Conservation (phyloP, 2,329 filamentous ascomycete genomes). For the Zymoseptoria ardabiliae region DNA sequence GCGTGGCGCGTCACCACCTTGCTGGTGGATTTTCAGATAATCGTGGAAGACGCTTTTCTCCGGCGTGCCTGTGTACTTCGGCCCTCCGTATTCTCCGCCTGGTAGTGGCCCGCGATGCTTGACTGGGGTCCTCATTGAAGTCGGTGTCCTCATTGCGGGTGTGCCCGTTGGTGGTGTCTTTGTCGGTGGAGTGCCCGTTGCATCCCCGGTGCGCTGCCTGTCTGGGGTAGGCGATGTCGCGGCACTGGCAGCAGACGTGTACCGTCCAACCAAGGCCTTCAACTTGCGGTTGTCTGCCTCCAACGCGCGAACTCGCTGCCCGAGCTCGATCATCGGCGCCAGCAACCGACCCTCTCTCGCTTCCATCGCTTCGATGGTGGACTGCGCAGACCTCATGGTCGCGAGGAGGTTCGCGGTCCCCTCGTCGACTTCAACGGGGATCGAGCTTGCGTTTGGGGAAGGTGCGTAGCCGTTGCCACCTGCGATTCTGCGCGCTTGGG, state of each 20-base stretch:
- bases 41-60: neutral
- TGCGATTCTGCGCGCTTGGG: slow-evolving; percentile 8
- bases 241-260: neutral
- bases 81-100: slow-evolving; percentile 3
- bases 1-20: neutral
- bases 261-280: neutral
- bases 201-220: neutral
- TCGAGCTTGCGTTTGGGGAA: neutral
- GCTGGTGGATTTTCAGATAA: neutral
- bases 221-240: neutral
- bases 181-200: neutral
- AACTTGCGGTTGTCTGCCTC: neutral
- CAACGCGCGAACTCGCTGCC: neutral
- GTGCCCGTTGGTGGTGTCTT: neutral
- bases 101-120: neutral
- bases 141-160: neutral
- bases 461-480: slow-evolving; percentile 1
- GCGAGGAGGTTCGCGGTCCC: neutral
- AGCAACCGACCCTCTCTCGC: neutral
- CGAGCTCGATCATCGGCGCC: neutral
- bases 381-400: neutral
- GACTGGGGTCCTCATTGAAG: neutral
- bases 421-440: neutral
- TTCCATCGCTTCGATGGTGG: neutral
- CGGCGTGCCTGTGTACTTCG: neutral